phyloP scores from a whole-genome alignment of 2,329 filamentous ascomycete genomes.

The Claviceps pazoutovae region DNA sequence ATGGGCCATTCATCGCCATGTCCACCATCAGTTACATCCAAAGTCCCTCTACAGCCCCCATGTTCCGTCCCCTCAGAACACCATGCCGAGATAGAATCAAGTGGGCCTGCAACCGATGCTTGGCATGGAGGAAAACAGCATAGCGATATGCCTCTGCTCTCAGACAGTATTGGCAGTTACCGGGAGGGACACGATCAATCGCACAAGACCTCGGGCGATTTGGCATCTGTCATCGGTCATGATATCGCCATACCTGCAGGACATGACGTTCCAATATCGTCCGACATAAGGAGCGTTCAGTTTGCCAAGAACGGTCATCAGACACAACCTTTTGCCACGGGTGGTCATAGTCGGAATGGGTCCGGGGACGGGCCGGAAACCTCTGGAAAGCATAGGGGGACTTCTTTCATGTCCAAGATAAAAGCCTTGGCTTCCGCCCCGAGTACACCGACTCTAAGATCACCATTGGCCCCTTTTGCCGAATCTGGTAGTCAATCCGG shows the following conservation, averaged over 20 bases:
- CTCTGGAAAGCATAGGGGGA: slow-evolving; percentile 41
- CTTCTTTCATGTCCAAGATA: slow-evolving; percentile 64
- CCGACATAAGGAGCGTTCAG: slow-evolving; percentile 51
- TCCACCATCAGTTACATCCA: slow-evolving; percentile 3
- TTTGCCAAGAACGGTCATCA: slow-evolving; percentile 46
- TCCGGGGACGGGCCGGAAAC: slow-evolving; percentile 55
- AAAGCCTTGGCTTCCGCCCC: slow-evolving; percentile 52
- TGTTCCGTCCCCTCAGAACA: slow-evolving; percentile 1
- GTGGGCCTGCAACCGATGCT: slow-evolving; percentile 6
- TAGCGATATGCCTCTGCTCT: slow-evolving; percentile 2
- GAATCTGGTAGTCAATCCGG: slow-evolving; percentile 27
- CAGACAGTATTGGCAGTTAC: neutral
- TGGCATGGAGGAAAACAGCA: slow-evolving; percentile 10
- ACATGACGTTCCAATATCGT: neutral
- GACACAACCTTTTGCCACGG: slow-evolving; percentile 27
- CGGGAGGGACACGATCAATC: neutral
- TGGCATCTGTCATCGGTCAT: neutral
- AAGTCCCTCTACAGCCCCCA: slow-evolving; percentile 4
- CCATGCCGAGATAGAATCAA: neutral
- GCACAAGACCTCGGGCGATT: neutral
- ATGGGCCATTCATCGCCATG: slow-evolving; percentile 4
- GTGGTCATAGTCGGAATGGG: slow-evolving; percentile 42
- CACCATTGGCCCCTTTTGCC: slow-evolving; percentile 15
- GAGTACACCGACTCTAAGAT: slow-evolving; percentile 33
- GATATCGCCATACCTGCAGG: neutral